Base-by-base conservation (phyloP, 2,329 filamentous ascomycete species). In the Phaeosphaeria sp. region DNA sequence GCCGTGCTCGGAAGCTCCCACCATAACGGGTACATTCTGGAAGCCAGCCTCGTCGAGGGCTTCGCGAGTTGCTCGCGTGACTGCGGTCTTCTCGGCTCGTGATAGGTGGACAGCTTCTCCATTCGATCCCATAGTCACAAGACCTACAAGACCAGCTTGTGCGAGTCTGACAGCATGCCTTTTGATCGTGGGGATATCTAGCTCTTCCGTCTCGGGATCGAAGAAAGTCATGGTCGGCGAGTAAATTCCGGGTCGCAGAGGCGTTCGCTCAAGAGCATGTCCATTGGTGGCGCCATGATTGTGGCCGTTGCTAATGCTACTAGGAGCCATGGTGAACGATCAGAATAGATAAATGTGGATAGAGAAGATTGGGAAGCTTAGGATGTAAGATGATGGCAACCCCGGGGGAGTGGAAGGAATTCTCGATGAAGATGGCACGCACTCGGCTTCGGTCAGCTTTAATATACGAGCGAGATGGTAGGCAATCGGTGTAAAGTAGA, bases 181-280 rank as follows among this genome's bases (percentile, higher is more conserved):
- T 79, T 91, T 90, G 80, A 95, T 91, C 58, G 86, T 85, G 36
- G 90, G 83, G 63, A 93, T 87, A 73, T 96, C 92, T 69, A 96
- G 84, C 49, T 95, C 91, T 79, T 96, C 92, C 46, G 91, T 95
- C 64, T 89, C 85, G 6, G 89, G 84, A 78, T 94, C 83, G 82
- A 96, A 96, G 78, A 96, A 96, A 71, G 92, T 96, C 88, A 95
- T 92, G 59, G 90, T 94, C 23, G 92, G 92, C 59, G 90, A 90
- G 78, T 95, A 96, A 75, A 95, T 93, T 75, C 92, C 91, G 71
- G 89, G 89, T 46, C 90, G 89, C 54, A 96, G 85, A 63, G 89
- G 83, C n/a, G 81, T 84, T 58, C 77, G 78, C 59, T 78, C 60
- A 57, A 67, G 72, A 58, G 68, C 54, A 55, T 72, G 56, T 66